Percentiles rank a stretch among this genome's conserved stretches.
phyloP scores from a whole-genome alignment of 148 eudicot genomes.

The Rheum nobile region DNA sequence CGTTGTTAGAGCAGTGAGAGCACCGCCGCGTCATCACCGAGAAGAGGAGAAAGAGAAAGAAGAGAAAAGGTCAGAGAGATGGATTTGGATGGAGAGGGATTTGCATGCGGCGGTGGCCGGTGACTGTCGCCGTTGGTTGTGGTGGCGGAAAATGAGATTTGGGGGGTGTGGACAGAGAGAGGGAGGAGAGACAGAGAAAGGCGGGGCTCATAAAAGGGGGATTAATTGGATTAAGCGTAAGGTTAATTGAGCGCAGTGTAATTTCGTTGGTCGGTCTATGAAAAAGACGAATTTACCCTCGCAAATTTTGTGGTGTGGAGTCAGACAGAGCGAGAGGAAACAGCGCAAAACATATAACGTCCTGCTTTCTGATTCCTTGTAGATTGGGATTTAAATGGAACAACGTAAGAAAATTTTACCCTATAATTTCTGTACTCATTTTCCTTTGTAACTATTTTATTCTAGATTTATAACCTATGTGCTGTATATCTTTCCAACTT shows the following conservation, averaged over 20 bases:
- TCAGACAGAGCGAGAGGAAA: neutral
- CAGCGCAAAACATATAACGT: neutral
- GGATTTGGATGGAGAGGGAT: neutral
- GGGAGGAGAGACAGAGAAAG: neutral
- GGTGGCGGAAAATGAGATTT: slow-evolving; percentile 7
- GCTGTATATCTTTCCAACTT: no score
- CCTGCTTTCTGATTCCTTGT: slow-evolving; percentile 1
- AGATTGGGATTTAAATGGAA: neutral
- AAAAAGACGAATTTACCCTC: neutral
- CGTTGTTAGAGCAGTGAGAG: slow-evolving; percentile 74
- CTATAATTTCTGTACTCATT: no score
- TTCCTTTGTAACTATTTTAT: no score
- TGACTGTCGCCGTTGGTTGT: neutral
- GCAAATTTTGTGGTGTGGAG: neutral
- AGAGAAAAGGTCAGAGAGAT: neutral
- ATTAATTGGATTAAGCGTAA: neutral
- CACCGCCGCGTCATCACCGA: slow-evolving; percentile 64
- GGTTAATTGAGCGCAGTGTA: neutral
- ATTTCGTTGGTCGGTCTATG: neutral
- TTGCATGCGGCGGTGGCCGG: neutral
- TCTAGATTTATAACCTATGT: no score
- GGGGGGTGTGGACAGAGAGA: neutral
- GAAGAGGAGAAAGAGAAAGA: slow-evolving; percentile 3
- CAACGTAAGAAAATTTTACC: neutral
- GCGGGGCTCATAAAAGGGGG: neutral